Evolutionary conservation across 2,329 filamentous ascomycete genomes (phyloP), one percentile per base, ranked within the genome.

Genomic region (Aureobasidium sp.): DNA sequence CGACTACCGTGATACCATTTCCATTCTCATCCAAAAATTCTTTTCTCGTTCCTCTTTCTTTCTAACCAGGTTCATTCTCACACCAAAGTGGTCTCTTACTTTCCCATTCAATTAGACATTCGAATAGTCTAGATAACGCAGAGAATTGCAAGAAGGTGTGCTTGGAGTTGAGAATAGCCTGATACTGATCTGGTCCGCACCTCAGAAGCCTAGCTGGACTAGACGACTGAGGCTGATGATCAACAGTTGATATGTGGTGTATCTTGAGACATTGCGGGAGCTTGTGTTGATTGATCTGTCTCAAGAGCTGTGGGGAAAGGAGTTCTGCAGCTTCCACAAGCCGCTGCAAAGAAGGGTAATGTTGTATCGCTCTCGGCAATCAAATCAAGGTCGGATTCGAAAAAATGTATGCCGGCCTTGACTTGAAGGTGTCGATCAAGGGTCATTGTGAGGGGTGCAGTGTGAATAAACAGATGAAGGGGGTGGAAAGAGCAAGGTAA

Each of bases 351-450:
- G 21, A 9, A 11, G 14, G 4, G 21, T 5, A 5, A 3, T 29
- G 13, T 39, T 30, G 32, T 50, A 41, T 50, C 36, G 57, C 45
- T 59, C 45, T 37, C n/a, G 44, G 57, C 45, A 34, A 13, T 42
- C 53, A 36, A 36, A 8, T n/a, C 45, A 25, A 45, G 27, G 2
- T 59, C 57, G 57, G 57, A 59, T 59, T 59, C 57, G 57, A 59
- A 59, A 21, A 59, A 59, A 59, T 59, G 57, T 59, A 59, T 59
- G 57, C 57, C 57, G 45, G 27, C 57, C 45, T 32, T 25, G 45
- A 37, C 32, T 10, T 44, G 42, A 59, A 34, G 32, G 45, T 59
- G 57, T 41, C 44, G 45, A 49, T 42, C n/a, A 47, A 13, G 14
- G 57, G 34, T 49, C 11, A 16, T 27, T 7, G 13, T 14, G 27